phyloP scores from a whole-genome alignment of 257 asterid species.

The Plantago elongata region DNA sequence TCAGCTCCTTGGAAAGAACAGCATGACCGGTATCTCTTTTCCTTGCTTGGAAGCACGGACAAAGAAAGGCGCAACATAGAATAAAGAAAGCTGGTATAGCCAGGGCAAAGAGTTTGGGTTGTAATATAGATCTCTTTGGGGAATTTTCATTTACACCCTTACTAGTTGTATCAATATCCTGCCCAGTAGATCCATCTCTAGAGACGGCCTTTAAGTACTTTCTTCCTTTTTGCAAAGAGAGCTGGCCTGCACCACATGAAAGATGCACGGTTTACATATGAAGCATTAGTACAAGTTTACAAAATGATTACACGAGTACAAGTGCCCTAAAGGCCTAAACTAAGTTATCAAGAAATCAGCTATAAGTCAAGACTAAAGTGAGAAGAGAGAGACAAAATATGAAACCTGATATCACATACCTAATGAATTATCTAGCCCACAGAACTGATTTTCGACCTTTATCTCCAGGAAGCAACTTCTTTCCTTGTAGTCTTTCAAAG shows the following conservation, averaged over 20 bases:
- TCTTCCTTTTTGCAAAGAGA: slow-evolving; percentile 42
- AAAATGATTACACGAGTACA: too few relatives aligned
- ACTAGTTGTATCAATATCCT: slow-evolving; percentile 21
- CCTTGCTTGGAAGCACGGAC: slow-evolving; percentile 87
- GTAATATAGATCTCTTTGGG: slow-evolving; percentile 27
- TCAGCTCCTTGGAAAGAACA: slow-evolving; percentile 60
- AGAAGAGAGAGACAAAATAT: neutral
- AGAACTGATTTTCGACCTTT: slow-evolving; percentile 33
- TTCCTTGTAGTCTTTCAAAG: slow-evolving; percentile 34
- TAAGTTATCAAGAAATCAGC: neutral
- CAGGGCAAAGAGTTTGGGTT: slow-evolving; percentile 51
- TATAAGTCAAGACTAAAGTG: neutral
- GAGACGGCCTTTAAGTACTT: slow-evolving; percentile 36
- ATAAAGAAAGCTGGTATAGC: slow-evolving; percentile 66
- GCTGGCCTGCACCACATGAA: slow-evolving; percentile 39
- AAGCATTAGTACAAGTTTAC: slow-evolving; percentile 8
- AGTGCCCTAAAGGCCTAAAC: neutral
- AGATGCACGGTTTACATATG: slow-evolving; percentile 3
- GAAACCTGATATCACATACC: slow-evolving; percentile 38
- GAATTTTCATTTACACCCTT: slow-evolving; percentile 29
- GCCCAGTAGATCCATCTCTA: slow-evolving; percentile 37
- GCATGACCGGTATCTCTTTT: slow-evolving; percentile 49
- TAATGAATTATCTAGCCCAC: slow-evolving; percentile 34
- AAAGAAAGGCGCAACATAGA: slow-evolving; percentile 59
- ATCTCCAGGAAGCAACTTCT: slow-evolving; percentile 38